Percentiles rank a stretch among this genome's conserved stretches.
Conservation (phyloP, 805 yeast species). For the Ogataea allantospora region DNA sequence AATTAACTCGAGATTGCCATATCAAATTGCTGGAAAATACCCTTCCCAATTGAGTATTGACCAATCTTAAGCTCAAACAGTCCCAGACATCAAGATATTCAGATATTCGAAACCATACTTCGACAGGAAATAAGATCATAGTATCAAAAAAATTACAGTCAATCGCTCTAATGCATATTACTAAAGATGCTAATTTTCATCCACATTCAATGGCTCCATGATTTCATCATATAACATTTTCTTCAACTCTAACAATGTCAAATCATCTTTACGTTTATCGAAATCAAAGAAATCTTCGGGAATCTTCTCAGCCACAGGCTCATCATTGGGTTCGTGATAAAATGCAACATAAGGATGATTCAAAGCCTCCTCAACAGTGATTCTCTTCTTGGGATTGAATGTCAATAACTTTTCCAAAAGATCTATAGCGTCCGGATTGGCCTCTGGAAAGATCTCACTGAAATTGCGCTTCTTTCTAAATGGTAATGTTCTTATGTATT, state of each 20-base stretch:
- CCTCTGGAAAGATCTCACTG: constrained; percentile 45
- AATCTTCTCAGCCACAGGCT: constrained; percentile 80
- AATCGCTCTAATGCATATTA: not conserved
- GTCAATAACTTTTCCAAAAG: constrained; percentile 65
- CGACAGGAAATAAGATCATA: constrained; percentile 18
- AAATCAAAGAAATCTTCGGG: constrained; percentile 88
- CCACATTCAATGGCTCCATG: constrained; percentile 44
- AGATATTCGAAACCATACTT: constrained; percentile 23
- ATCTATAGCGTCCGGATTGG: constrained; percentile 68
- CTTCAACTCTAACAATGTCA: constrained; percentile 74
- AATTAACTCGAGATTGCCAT: constrained; percentile 20
- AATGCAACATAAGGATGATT: constrained; percentile 79
- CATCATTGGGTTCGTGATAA: constrained; percentile 95
- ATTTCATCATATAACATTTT: constrained; percentile 78
- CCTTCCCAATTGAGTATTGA: constrained; percentile 6
- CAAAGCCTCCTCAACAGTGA: constrained; percentile 81
- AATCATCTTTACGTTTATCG: constrained; percentile 77
- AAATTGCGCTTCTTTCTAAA: constrained; percentile 62
- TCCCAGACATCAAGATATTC: constrained; percentile 10
- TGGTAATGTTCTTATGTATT: constrained; percentile 80
- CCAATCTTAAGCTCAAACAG: constrained; percentile 10
- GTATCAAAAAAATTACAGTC: not conserved
- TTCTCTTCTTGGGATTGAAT: constrained; percentile 80
- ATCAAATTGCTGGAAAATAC: constrained; percentile 15
- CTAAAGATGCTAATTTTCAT: constrained; percentile 2